A percentile compares a stretch with the other conserved stretches of the same genome.
Conservation (phyloP, 495 filamentous ascomycete species). For the Penicillium nucicola region DNA sequence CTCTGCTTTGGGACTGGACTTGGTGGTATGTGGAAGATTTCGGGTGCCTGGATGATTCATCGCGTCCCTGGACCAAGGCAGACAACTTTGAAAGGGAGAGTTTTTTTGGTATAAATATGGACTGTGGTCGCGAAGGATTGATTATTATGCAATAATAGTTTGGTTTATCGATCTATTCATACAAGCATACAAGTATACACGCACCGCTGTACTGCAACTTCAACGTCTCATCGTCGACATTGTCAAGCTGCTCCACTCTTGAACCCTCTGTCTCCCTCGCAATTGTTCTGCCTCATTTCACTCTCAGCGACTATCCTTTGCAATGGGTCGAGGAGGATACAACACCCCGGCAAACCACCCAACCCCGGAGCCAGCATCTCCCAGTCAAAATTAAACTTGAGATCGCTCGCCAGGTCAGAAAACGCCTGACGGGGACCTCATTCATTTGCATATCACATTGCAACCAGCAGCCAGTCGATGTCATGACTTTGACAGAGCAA, state of each 20-base stretch:
- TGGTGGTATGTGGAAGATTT: neutral
- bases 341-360: conserved; percentile 30
- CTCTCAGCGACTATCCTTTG: neutral
- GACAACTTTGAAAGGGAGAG: conserved; percentile 1
- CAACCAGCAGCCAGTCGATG: neutral
- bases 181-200: conserved; percentile 1
- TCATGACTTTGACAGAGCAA: conserved; percentile 14
- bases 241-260: neutral
- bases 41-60: conserved; percentile 14
- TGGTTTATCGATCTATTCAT: neutral
- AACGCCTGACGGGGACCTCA: neutral
- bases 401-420: neutral
- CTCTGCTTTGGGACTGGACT: neutral
- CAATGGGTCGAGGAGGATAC: conserved; percentile 56
- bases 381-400: neutral
- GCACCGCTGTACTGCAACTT: neutral
- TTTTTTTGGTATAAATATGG: conserved; percentile 8
- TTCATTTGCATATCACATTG: neutral
- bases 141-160: neutral
- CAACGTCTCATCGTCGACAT: neutral
- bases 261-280: neutral
- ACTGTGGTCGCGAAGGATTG: neutral
- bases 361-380: neutral
- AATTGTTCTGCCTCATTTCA: neutral
- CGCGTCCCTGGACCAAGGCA: conserved; percentile 4